Base-by-base conservation (phyloP, 73 alveolate genomes). In the Tetrahymena elliotti region DNA sequence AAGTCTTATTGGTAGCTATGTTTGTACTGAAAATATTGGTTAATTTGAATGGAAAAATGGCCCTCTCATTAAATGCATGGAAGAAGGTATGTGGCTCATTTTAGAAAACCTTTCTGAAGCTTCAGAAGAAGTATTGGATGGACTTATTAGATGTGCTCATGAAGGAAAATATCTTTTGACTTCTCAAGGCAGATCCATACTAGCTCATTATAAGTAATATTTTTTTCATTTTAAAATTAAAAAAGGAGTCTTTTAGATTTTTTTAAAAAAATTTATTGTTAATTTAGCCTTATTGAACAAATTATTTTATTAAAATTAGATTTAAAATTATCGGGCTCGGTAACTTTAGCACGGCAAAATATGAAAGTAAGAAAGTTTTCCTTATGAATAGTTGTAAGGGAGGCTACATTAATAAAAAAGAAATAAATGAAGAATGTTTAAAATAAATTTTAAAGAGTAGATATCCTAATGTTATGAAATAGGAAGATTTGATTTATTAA, bases 41-140 rank as follows among this genome's bases (percentile, higher is more conserved):
- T 99, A 96, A 24, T 97, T 98, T 94, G 96, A 93, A 10, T 98
- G 96, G 94, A 97, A 97, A 92, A 96, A 97, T 84, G 99, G 99
- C 4, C 98, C 98, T 12, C 94, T 98, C 53, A 96, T 98, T 34
- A 94, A 94, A 9, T 98, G 99, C 22, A 98, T 97, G 27, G 97
- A 95, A 94, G 88, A 95, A 20, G 99, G 99, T 18, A 92, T 84
- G 22, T 94, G 98, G 97, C 94, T 98, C 31, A 84, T 98, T 3
- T 94, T 98, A 31, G 95, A 98, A 52, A 93, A 96, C 39, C 95
- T 94, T 35, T 93, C 93, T 20, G 94, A 94, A 40, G 93, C 96
- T 82, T 40, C 94, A 31, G 97, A 96, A 52, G 97, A 96, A 68
- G 88, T 68, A 27, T 68, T 68, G n/a, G 88, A 68, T 68, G 88